Evolutionary conservation across 2,329 filamentous ascomycete species (phyloP), one percentile per base, ranked within the genome.

Genomic region (Ilyonectria sp.): DNA sequence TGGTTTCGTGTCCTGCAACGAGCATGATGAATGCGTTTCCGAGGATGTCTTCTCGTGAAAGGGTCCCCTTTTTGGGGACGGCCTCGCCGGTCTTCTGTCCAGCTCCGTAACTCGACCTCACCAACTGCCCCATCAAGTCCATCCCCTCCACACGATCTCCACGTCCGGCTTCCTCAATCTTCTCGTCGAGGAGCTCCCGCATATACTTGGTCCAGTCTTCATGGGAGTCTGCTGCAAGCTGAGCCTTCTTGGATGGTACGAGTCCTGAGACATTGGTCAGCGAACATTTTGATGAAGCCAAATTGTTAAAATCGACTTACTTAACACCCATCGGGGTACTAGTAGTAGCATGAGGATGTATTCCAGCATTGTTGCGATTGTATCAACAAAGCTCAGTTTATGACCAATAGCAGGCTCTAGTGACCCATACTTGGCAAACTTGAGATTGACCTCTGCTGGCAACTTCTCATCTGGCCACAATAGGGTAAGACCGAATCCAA

Each of bases 1-100:
- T 92, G 1, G 93, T 95, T 79, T 96, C 93, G 79, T 96, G 93
- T 13, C 93, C 93, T 0, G 93, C 93, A 1, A 95, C 84, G 67
- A 89, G 85, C 80, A 90, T 89, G 73, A 91, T 83, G 69, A 91
- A 92, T 21, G 92, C 89, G 75, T 94, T 94, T 57, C 92, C 92
- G 31, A 93, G 82, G 65, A 95, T 91, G 62, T 94, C 92, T 5
- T 86, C 85, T 69, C 90, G 87, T 6, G 81, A 84, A n/a, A 92
- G 79, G 19, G 79, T 78, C 13, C 79, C 82, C 6, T 76, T 69
- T 66, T 78, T 79, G 6, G 60, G 61, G 5, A 40, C 53, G 7
- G 9, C 29, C 9, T 60, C 57, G 31, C 59, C 46, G 5, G 26
- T 40, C 23, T 69, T 60, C 10, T n/a, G 26, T 33, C 37, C 44